Evolutionary conservation across 805 yeast species (phyloP).

Genomic region (Pichia paraexigua): DNA sequence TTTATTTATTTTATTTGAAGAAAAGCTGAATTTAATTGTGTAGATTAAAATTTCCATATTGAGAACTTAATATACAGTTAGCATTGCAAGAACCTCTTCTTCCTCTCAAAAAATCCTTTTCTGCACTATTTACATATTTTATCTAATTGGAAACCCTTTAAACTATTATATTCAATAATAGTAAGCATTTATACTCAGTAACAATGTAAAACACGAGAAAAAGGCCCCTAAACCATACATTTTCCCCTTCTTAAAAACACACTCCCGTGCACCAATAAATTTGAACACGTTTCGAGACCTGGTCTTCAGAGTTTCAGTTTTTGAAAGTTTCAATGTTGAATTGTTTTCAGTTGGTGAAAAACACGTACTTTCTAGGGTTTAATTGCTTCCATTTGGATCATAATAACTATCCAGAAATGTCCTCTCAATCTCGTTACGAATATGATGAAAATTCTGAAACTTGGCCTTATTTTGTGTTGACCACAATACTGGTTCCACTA

Average conservation of each 20-base stretch:
- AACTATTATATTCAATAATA: neutral
- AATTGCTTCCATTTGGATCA: too few species aligned
- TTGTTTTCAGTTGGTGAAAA: neutral
- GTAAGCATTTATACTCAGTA: neutral
- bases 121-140: neutral
- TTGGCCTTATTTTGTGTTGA: conserved; percentile 86
- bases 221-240: too few species aligned
- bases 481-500: conserved; percentile 58
- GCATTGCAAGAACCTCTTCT: neutral
- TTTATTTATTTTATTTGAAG: too few species aligned
- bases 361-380: neutral
- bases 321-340: neutral
- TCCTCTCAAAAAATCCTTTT: too few species aligned
- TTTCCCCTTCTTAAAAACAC: neutral
- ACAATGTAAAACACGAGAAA: too few species aligned
- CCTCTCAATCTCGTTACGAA: conserved; percentile 48
- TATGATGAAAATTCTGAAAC: conserved; percentile 88
- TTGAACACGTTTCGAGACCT: neutral
- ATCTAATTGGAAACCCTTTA: neutral
- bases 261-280: conserved; percentile 5
- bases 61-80: neutral
- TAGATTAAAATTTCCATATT: neutral
- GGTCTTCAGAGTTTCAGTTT: neutral
- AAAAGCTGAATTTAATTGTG: neutral
- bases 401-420: neutral